Conservation (phyloP, 2,329 filamentous ascomycete species). For the Penicillium olsonii region DNA sequence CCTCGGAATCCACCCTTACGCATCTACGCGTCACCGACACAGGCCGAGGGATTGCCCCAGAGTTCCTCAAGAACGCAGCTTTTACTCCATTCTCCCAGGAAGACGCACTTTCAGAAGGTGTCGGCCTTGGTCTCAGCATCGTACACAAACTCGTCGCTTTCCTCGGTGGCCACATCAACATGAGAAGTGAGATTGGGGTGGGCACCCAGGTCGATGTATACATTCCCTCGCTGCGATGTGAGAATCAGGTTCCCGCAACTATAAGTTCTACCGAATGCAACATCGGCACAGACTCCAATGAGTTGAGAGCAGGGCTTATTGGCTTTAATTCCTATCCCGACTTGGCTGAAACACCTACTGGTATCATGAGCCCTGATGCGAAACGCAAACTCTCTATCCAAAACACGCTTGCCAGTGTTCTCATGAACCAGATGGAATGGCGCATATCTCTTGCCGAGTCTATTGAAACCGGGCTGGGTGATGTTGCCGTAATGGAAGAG, state of each 20-base stretch:
- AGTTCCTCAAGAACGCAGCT: constrained; percentile 59
- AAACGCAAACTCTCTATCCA: constrained; percentile 33
- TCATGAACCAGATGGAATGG: constrained; percentile 27
- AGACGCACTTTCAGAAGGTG: constrained; percentile 58
- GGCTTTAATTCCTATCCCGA: constrained; percentile 28
- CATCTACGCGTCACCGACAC: constrained; percentile 59
- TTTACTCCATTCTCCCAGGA: constrained; percentile 67
- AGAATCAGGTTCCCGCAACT: background rate
- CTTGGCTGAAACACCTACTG: constrained; percentile 22
- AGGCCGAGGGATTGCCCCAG: constrained; percentile 62
- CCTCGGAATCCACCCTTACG: constrained; percentile 17
- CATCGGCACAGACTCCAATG: background rate
- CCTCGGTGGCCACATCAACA: constrained; percentile 58
- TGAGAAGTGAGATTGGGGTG: constrained; percentile 45
- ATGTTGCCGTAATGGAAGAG: constrained; percentile 33
- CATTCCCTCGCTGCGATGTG: constrained; percentile 24
- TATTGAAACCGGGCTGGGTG: constrained; percentile 22
- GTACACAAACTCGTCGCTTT: constrained; percentile 60
- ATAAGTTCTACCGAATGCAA: background rate
- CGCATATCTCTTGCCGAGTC: constrained; percentile 27
- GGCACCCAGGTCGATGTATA: constrained; percentile 34
- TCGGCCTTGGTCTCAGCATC: constrained; percentile 65
- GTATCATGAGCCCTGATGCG: constrained; percentile 25
- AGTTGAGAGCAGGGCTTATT: constrained; percentile 28
- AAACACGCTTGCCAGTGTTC: constrained; percentile 25